Conservation (phyloP, 2,329 filamentous ascomycete species). For the Rhinocladiella similis region DNA sequence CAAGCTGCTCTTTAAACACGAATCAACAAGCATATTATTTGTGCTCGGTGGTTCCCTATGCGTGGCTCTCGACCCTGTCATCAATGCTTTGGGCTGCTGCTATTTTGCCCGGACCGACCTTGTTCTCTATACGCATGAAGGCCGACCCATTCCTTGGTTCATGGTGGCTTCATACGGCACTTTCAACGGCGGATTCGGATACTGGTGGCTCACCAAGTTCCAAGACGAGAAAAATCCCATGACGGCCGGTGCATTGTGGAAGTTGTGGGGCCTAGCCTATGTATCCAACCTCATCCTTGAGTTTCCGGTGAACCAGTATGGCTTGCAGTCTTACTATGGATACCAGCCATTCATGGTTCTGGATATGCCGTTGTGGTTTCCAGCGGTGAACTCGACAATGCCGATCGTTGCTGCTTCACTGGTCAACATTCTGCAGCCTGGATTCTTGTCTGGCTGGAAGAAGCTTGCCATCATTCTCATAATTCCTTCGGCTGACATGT, state of each 20-base stretch:
- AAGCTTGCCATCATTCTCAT: constrained; percentile 9
- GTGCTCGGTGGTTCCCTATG: no score
- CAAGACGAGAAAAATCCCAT: not conserved
- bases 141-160: constrained; percentile 3
- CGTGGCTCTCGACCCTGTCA: no score
- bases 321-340: constrained; percentile 4
- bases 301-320: not conserved
- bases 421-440: constrained; percentile 1
- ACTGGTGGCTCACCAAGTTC: constrained; percentile 6
- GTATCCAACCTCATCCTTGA: no score
- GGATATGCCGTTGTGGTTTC: constrained; percentile 7
- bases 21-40: no score
- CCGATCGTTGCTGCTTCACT: constrained; percentile 1
- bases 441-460: constrained; percentile 8
- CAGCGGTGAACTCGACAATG: constrained; percentile 8
- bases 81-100: no score
- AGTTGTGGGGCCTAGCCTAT: no score
- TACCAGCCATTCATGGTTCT: constrained; percentile 6
- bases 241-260: not conserved
- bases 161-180: constrained; percentile 5
- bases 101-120: not conserved
- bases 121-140: not conserved
- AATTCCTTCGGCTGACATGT: constrained; percentile 6
- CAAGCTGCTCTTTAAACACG: no score
- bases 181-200: constrained; percentile 5